These are phyloP conservation scores for Liquidambar formosana DNA, from an alignment of 164 flowering plant genomes.

Conservation along the genomic window DNA sequence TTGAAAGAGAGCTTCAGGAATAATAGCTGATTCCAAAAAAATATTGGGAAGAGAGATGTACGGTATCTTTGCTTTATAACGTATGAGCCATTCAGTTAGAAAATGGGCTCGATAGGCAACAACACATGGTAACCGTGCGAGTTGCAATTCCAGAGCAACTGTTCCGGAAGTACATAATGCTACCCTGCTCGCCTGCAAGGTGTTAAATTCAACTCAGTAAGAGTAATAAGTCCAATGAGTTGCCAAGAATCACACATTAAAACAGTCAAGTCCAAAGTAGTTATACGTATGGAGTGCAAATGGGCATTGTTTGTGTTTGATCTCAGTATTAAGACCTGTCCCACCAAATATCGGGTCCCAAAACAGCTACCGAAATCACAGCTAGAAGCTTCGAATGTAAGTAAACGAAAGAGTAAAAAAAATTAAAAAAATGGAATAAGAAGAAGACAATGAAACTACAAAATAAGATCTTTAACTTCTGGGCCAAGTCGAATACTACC, in stretches of 20 bases:
- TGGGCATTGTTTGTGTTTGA: background rate
- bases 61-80: conserved; percentile 66
- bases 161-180: conserved; percentile 94
- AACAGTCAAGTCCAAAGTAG: background rate
- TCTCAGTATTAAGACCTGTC: too few species aligned
- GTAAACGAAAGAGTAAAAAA: too few species aligned
- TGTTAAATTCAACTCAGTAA: conserved; percentile 6
- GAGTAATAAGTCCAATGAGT: background rate
- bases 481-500: too few species aligned
- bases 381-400: too few species aligned
- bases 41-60: conserved; percentile 91
- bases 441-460: too few species aligned
- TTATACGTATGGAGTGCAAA: background rate
- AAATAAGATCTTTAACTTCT: too few species aligned
- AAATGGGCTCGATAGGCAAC: conserved; percentile 89
- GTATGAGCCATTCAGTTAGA: conserved; percentile 79
- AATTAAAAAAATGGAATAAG: too few species aligned
- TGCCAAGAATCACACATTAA: background rate
- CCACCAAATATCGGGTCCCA: too few species aligned
- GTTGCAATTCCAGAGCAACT: conserved; percentile 86
- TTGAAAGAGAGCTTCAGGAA: conserved; percentile 87
- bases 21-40: conserved; percentile 65
- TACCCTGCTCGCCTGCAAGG: conserved; percentile 78
- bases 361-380: too few species aligned
- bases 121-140: conserved; percentile 83